Base-by-base conservation (phyloP, 306 rosid species). In the Prunus kanzakura region DNA sequence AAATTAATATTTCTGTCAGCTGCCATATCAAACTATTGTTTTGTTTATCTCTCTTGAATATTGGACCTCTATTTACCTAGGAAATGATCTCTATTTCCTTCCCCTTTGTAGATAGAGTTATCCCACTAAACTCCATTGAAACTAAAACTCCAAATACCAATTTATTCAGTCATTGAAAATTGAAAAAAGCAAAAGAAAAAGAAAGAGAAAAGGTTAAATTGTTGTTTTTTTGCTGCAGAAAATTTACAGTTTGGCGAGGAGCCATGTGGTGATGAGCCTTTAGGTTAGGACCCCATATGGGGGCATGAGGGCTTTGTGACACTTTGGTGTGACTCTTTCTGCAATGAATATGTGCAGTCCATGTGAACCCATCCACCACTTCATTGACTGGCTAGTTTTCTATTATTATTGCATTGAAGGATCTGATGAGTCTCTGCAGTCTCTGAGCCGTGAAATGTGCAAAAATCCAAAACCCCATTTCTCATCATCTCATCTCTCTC, bases 311-410 rank as follows among this genome's bases (percentile, higher is more conserved):
- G 66, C 2, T 11, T 45, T 11, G 51, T 46, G 14, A 57, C 3
- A 57, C 1, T 27, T 25, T 56, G 67, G 64, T 71, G 75, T 64
- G 76, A 49, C 76, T 83, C 18, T 67, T 61, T 74, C 74, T 83
- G 80, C 69, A 79, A 45, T 81, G 74, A 35, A 16, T 62, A 16
- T 76, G 78, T 80, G 84, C 82, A 66, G 23, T 83, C 84, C 89
- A 82, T 88, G 87, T 84, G 88, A 85, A 81, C 69, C 80, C 83
- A 74, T 51, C 63, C 41, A 50, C 38, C 71, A 54, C 60, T 68
- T 49, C 84, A 86, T 78, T 86, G 83, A 83, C 80, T 22, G 49
- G 22, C 32, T 54, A n/a, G 43, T 38, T 32, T 6, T 25, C 11
- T 5, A 18, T 13, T 45, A 0, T 57, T 27, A 49, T 43, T 75